phyloP scores from a whole-genome alignment of 2,329 filamentous ascomycete genomes.

The Xylaria sp. region DNA sequence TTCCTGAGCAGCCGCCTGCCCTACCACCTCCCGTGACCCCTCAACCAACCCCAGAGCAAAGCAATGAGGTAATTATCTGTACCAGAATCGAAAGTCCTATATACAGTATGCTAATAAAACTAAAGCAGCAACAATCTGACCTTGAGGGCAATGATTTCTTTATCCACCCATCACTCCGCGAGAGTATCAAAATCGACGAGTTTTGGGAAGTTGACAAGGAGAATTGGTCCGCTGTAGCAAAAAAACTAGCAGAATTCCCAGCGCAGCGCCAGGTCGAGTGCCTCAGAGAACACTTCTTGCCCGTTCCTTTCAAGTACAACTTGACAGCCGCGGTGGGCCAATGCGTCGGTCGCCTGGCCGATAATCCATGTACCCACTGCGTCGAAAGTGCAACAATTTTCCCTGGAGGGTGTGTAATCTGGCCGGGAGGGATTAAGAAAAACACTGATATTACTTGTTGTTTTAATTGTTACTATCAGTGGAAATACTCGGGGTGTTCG shows the following conservation, averaged over 20 bases:
- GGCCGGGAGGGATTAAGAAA: not conserved
- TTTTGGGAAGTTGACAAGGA: not conserved
- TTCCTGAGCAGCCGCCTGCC: too few species aligned
- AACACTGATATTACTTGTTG: not conserved
- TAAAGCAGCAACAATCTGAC: not conserved
- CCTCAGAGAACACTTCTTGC: not conserved
- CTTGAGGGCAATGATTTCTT: too few species aligned
- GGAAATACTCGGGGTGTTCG: not conserved
- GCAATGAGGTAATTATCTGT: not conserved
- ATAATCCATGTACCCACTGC: not conserved
- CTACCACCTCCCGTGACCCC: too few species aligned
- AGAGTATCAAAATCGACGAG: not conserved
- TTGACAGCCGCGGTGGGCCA: not conserved
- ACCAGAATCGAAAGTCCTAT: not conserved
- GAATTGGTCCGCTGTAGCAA: not conserved
- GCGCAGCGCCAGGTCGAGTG: not conserved
- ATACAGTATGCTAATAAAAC: not conserved
- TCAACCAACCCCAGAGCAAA: too few species aligned
- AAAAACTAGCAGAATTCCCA: not conserved
- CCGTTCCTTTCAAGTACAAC: not conserved
- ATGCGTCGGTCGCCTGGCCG: not conserved
- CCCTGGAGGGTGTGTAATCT: not conserved
- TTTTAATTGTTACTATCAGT: not conserved
- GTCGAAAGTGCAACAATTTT: not conserved
- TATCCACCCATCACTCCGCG: not conserved